A percentile compares a stretch with the other conserved stretches of the same genome.
These are phyloP conservation scores for Streptanthus diversifolius DNA, from an alignment of 345 rosid species.

Conservation along the genomic window DNA sequence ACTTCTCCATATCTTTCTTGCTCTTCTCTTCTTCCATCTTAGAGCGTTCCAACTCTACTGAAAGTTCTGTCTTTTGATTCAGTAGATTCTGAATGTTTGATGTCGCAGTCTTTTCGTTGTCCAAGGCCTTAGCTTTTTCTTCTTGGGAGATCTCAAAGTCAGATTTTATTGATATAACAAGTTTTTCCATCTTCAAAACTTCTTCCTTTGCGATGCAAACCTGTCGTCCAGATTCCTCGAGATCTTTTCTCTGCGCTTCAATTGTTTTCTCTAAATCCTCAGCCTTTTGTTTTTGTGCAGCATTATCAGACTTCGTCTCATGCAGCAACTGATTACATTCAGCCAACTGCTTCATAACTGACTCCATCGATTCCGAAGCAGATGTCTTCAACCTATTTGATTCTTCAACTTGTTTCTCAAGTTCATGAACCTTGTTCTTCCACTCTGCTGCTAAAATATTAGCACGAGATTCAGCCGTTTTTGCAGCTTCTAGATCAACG, in stretches of 20 bases:
- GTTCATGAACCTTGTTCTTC: conserved; percentile 54
- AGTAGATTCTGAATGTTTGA: conserved; percentile 57
- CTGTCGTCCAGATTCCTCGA: conserved; percentile 56
- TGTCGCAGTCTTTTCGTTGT: conserved; percentile 67
- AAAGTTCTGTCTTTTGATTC: conserved; percentile 64
- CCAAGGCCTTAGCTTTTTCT: conserved; percentile 61
- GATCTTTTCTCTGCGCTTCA: conserved; percentile 52
- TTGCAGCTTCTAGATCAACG: conserved; percentile 81
- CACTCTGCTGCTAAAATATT: conserved; percentile 60
- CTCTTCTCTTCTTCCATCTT: conserved; percentile 76
- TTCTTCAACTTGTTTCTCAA: conserved; percentile 56
- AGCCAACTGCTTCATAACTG: conserved; percentile 69
- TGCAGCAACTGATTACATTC: conserved; percentile 58
- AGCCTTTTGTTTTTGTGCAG: conserved; percentile 60
- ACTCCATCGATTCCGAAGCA: conserved; percentile 76
- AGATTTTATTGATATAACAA: conserved; percentile 49
- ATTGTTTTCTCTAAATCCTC: conserved; percentile 61
- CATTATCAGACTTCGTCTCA: conserved; percentile 55
- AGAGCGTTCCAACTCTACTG: conserved; percentile 52
- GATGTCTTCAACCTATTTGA: conserved; percentile 64
- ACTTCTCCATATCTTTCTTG: conserved; percentile 79
- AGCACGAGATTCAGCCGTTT: conserved; percentile 80
- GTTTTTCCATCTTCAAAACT: conserved; percentile 40
- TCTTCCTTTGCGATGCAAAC: conserved; percentile 47
- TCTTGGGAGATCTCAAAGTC: conserved; percentile 59